Conservation (phyloP, 2,329 filamentous ascomycete genomes). For the Madurella fahalii region DNA sequence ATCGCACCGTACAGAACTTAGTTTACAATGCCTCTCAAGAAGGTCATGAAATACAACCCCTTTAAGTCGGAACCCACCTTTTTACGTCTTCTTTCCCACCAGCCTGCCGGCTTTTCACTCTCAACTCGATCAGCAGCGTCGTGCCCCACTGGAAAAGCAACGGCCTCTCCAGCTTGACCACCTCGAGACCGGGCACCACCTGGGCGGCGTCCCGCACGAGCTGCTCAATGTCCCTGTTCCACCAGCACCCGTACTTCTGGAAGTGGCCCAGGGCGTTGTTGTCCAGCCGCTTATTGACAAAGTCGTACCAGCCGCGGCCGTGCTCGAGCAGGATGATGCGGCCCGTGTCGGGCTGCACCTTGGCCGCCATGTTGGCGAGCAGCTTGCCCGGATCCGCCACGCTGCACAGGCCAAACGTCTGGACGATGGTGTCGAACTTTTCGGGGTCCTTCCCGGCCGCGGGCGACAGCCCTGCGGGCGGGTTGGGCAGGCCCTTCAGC, state of each 20-base stretch:
- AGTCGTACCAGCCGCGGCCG: constrained; percentile 51
- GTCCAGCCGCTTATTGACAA: constrained; percentile 56
- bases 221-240: constrained; percentile 59
- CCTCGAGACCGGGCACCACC: constrained; percentile 50
- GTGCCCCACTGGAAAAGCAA: constrained; percentile 54
- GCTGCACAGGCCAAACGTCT: constrained; percentile 63
- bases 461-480: constrained; percentile 22
- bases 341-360: constrained; percentile 51
- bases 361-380: constrained; percentile 49
- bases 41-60: no score
- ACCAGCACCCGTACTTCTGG: constrained; percentile 61
- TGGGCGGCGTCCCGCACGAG: constrained; percentile 49
- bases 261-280: constrained; percentile 53
- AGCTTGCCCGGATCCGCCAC: constrained; percentile 54
- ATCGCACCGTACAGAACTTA: no score
- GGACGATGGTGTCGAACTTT: constrained; percentile 59
- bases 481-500: constrained; percentile 39
- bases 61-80: no score
- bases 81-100: not conserved
- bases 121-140: constrained; percentile 55
- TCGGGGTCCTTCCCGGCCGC: not conserved
- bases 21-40: no score
- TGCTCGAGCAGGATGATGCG: constrained; percentile 61
- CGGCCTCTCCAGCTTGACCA: constrained; percentile 52
- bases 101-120: constrained; percentile 30